A percentile compares a stretch with the other conserved stretches of the same genome.
Evolutionary conservation across 805 yeast genomes (phyloP).

Genomic region (Sugiyamaella mastotermitis): DNA sequence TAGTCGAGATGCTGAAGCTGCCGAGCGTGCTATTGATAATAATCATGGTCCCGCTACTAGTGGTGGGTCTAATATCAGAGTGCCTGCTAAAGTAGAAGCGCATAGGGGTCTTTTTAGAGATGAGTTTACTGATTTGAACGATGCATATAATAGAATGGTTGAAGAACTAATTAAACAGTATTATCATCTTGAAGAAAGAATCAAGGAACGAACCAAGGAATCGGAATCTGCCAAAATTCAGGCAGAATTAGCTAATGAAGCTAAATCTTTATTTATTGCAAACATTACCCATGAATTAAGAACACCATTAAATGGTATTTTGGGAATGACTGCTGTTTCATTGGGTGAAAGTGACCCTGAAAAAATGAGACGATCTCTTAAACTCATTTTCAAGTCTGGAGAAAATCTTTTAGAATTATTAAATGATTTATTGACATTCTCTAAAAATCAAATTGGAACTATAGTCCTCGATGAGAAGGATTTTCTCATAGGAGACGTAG

Average conservation of each 20-base stretch:
- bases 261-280: constrained; percentile 89
- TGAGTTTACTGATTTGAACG: constrained; percentile 82
- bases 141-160: constrained; percentile 87
- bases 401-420: constrained; percentile 82
- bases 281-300: constrained; percentile 90
- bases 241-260: constrained; percentile 78
- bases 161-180: constrained; percentile 82
- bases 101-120: constrained; percentile 37
- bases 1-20: neutral
- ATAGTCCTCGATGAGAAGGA: constrained; percentile 78
- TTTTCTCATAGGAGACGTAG: constrained; percentile 73
- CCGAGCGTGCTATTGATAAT: neutral
- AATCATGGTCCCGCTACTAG: neutral
- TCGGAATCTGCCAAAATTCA: constrained; percentile 46
- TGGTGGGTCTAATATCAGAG: neutral
- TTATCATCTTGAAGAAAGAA: constrained; percentile 80
- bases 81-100: constrained; percentile 15
- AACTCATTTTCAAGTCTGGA: constrained; percentile 84
- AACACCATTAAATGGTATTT: constrained; percentile 91
- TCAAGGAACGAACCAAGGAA: constrained; percentile 77
- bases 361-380: constrained; percentile 67
- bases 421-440: constrained; percentile 85
- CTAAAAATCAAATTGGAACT: constrained; percentile 83
- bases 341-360: constrained; percentile 72
- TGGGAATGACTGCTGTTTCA: constrained; percentile 93